These are phyloP conservation scores for Tulasnella sp. DNA, from an alignment of 768 basidiomycete genomes.

Conservation along the genomic window DNA sequence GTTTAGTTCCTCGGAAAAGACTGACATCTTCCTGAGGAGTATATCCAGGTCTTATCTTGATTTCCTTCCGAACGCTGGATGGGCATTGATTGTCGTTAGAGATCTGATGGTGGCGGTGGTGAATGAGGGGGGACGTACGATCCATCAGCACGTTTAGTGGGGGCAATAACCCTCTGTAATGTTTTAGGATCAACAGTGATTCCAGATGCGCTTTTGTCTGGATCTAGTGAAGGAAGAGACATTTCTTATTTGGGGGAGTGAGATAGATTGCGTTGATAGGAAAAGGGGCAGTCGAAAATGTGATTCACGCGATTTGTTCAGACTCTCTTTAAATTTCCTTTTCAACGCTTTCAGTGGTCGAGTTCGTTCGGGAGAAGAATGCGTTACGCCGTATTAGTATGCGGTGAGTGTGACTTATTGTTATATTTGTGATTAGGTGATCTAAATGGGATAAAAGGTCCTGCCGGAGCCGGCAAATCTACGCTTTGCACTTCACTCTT, in stretches of 20 bases:
- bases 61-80: slow-evolving; percentile 65
- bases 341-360: no score
- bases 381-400: slow-evolving; percentile 76
- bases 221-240: slow-evolving; percentile 65
- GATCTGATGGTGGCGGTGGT: neutral
- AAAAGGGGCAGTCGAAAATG: no score
- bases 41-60: slow-evolving; percentile 83
- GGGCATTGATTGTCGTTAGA: neutral
- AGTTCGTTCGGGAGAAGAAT: no score
- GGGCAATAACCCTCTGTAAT: slow-evolving; percentile 77
- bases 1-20: slow-evolving; percentile 69
- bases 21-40: slow-evolving; percentile 88
- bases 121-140: slow-evolving; percentile 40
- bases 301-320: no score
- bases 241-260: neutral
- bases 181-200: slow-evolving; percentile 79
- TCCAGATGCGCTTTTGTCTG: slow-evolving; percentile 56
- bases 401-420: slow-evolving; percentile 7
- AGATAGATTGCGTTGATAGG: no score
- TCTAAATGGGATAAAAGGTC: slow-evolving; percentile 43
- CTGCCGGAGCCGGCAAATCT: slow-evolving; percentile 95
- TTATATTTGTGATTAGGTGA: neutral
- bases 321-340: no score
- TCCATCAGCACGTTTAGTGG: slow-evolving; percentile 71
- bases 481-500: slow-evolving; percentile 83